A percentile compares a stretch with the other conserved stretches of the same genome.
Conservation (phyloP, 306 rosid genomes). For the Quercus cerris region DNA sequence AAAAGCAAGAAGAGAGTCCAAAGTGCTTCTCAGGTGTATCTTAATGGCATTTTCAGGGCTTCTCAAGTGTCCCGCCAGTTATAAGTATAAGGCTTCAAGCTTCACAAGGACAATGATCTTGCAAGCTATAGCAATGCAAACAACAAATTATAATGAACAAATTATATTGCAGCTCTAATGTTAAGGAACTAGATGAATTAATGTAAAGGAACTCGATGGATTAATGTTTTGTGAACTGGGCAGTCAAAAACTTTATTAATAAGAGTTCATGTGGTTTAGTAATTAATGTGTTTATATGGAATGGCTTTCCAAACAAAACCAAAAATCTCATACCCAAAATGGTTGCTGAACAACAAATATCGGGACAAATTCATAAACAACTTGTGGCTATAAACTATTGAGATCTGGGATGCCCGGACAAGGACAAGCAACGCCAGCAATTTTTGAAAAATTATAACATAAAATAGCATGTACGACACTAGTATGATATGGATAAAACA, state of each 20-base stretch:
- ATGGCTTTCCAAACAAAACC: no score
- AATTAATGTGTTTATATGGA: no score
- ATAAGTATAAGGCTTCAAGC: background rate
- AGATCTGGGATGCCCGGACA: slow-evolving; percentile 1
- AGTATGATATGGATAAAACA: no score
- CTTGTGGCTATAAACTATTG: slow-evolving; percentile 91
- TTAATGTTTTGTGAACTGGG: no score
- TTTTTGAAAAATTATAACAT: no score
- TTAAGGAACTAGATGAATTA: no score
- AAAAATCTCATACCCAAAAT: slow-evolving; percentile 59
- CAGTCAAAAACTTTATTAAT: no score
- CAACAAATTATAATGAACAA: background rate
- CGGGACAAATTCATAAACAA: slow-evolving; percentile 75
- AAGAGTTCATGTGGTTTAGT: no score
- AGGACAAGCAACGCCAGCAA: no score
- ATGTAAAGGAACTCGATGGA: no score
- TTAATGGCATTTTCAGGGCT: background rate
- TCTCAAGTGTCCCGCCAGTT: background rate
- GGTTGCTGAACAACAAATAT: slow-evolving; percentile 83
- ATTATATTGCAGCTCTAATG: no score
- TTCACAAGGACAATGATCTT: background rate
- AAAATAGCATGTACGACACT: no score
- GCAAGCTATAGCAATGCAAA: slow-evolving; percentile 6
- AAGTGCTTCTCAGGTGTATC: background rate
- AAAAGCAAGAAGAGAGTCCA: background rate